Conservation (phyloP, 75 land plant species). For the Pinus tabuliformis region DNA sequence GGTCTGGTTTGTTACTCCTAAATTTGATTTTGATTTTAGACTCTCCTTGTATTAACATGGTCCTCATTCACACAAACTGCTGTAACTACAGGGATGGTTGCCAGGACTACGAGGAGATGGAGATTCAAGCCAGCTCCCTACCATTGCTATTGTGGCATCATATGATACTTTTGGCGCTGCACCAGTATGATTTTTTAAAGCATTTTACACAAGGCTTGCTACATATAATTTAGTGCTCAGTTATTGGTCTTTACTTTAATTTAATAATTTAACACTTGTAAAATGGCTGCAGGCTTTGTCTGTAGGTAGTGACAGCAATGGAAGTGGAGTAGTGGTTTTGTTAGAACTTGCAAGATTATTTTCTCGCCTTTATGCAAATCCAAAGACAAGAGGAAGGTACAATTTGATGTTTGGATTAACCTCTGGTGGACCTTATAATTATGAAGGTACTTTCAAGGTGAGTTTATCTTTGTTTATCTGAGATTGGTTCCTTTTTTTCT, state of each 20-base stretch:
- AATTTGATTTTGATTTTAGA: background rate
- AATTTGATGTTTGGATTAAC: conserved; percentile 95
- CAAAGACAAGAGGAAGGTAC: conserved; percentile 87
- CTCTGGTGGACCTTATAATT: conserved; percentile 97
- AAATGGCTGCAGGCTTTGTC: conserved; percentile 63
- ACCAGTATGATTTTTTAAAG: conserved; percentile 57
- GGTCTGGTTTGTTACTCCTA: background rate
- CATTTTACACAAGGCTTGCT: background rate
- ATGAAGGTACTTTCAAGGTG: conserved; percentile 95
- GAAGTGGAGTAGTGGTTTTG: conserved; percentile 90
- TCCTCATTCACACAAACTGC: background rate
- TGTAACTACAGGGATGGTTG: conserved; percentile 75
- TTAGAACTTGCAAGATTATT: conserved; percentile 92
- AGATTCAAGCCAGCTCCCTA: conserved; percentile 77
- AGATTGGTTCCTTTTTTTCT: background rate
- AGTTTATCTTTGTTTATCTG: background rate
- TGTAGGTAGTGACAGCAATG: conserved; percentile 94
- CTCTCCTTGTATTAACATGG: background rate
- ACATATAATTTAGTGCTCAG: background rate
- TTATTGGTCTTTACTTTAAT: background rate
- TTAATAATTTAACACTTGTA: conserved; percentile 1
- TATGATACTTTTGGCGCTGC: conserved; percentile 99
- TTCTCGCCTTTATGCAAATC: conserved; percentile 85
- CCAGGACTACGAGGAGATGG: conserved; percentile 84
- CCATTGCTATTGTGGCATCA: conserved; percentile 96